These are phyloP conservation scores for Heritiera fomes DNA, from an alignment of 345 rosid species.

Conservation along the genomic window DNA sequence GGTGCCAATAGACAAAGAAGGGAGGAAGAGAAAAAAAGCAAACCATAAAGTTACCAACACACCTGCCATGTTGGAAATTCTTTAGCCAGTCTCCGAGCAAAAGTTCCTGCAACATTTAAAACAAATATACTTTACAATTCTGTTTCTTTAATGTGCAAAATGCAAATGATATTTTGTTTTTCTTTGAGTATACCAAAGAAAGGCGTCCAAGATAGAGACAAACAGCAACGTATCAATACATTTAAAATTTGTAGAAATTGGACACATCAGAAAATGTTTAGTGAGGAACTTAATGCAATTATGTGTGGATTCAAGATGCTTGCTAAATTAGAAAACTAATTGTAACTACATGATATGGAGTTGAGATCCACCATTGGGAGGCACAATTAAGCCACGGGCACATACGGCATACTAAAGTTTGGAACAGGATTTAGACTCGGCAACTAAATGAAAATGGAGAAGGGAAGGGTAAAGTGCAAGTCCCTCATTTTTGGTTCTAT, in stretches of 20 bases:
- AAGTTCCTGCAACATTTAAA: slow-evolving; percentile 52
- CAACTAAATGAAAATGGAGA: neutral
- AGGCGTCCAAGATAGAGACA: neutral
- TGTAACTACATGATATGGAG: neutral
- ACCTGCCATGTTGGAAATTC: slow-evolving; percentile 98
- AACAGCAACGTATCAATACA: neutral
- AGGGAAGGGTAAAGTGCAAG: neutral
- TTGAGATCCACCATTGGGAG: neutral
- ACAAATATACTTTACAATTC: neutral
- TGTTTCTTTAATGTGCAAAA: neutral
- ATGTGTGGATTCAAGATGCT: neutral
- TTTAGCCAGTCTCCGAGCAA: slow-evolving; percentile 77
- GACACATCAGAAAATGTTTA: neutral
- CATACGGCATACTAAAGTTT: too few relatives aligned
- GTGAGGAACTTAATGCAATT: neutral
- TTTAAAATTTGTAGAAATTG: neutral
- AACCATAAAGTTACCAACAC: slow-evolving; percentile 13
- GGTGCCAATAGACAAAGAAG: neutral
- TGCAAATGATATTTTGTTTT: neutral
- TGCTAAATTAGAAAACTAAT: neutral
- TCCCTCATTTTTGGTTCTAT: neutral
- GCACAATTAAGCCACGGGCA: too few relatives aligned
- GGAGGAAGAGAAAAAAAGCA: neutral
- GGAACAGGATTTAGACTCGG: slow-evolving; percentile 2
- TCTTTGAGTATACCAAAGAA: neutral